Percentiles rank a stretch among this genome's conserved stretches.
Evolutionary conservation across 2,329 filamentous ascomycete genomes (phyloP).

Genomic region (Epichloe glyceriae): DNA sequence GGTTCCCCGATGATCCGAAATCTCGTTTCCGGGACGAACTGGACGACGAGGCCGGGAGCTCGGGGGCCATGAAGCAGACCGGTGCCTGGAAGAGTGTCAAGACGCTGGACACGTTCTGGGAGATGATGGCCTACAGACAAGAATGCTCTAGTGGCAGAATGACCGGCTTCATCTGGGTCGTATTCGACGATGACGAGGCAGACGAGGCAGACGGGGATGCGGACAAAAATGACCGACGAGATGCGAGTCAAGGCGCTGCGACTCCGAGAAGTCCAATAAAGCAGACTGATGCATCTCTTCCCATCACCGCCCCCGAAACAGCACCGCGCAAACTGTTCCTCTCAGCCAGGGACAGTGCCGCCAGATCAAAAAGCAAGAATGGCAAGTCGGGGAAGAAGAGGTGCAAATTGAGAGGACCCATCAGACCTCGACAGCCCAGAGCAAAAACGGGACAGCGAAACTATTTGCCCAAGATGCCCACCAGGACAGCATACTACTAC

Average conservation of each 20-base stretch:
- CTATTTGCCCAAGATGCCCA: conserved; percentile 35
- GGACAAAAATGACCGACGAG: conserved; percentile 2
- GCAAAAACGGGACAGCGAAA: conserved; percentile 47
- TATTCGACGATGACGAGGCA: conserved; percentile 47
- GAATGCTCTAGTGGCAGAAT: conserved; percentile 87
- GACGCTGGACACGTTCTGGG: conserved; percentile 89
- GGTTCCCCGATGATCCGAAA: conserved; percentile 92
- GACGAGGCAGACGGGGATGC: conserved; percentile 5
- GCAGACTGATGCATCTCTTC: conserved; percentile 8
- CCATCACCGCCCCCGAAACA: conserved; percentile 17
- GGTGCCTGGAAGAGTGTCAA: conserved; percentile 75
- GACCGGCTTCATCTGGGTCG: conserved; percentile 90
- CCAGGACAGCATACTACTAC: conserved; percentile 46
- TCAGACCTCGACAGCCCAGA: conserved; percentile 49
- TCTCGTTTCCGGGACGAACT: conserved; percentile 78
- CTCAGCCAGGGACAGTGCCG: conserved; percentile 8
- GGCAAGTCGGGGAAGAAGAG: conserved; percentile 27
- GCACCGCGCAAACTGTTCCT: conserved; percentile 22
- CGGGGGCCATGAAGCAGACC: conserved; percentile 36
- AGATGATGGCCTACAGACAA: conserved; percentile 93
- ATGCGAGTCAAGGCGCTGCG: neutral
- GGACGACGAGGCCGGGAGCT: conserved; percentile 63
- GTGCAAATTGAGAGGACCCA: conserved; percentile 42
- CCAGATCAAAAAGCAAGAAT: conserved; percentile 3
- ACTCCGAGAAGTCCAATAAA: conserved; percentile 21